These are phyloP conservation scores for Epithemia pelagica DNA, from an alignment of 108 stramenopile species.

Conservation along the genomic window DNA sequence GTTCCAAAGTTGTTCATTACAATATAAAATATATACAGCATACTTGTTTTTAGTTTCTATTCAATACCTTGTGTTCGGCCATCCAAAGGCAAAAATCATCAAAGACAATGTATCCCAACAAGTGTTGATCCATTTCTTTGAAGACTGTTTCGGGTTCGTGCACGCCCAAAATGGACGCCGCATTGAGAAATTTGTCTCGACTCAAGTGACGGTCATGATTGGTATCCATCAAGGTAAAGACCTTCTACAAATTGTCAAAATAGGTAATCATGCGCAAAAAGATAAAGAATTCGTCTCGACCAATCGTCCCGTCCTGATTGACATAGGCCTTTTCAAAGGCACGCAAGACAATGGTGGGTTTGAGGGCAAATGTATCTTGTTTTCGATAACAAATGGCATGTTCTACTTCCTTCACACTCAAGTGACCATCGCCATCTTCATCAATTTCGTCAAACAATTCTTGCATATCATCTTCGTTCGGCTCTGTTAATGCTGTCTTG, in stretches of 20 bases:
- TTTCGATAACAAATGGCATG: neutral
- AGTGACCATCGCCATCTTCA: constrained; percentile 11
- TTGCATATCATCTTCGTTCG: constrained; percentile 2
- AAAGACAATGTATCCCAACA: constrained; percentile 15
- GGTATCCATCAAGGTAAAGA: constrained; percentile 11
- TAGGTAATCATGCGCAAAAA: constrained; percentile 13
- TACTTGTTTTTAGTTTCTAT: too few species aligned
- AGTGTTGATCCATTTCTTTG: constrained; percentile 8
- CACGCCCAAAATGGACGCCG: constrained; percentile 4
- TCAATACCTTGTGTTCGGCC: constrained; percentile 7
- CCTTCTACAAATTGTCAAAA: constrained; percentile 12
- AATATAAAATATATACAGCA: too few species aligned
- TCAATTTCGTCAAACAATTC: constrained; percentile 9
- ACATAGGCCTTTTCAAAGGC: constrained; percentile 18
- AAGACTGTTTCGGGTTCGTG: constrained; percentile 6
- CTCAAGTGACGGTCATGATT: constrained; percentile 19
- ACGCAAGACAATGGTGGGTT: constrained; percentile 23
- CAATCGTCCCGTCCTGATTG: constrained; percentile 10
- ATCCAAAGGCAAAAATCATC: constrained; percentile 21
- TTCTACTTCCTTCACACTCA: constrained; percentile 20
- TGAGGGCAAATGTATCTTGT: constrained; percentile 7
- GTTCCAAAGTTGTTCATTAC: too few species aligned
- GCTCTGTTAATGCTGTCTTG: neutral
- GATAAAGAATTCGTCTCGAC: constrained; percentile 14
- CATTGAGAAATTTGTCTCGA: constrained; percentile 13